These are phyloP conservation scores for Pythium biforme DNA, from an alignment of 352 stramenopile species.

Conservation along the genomic window DNA sequence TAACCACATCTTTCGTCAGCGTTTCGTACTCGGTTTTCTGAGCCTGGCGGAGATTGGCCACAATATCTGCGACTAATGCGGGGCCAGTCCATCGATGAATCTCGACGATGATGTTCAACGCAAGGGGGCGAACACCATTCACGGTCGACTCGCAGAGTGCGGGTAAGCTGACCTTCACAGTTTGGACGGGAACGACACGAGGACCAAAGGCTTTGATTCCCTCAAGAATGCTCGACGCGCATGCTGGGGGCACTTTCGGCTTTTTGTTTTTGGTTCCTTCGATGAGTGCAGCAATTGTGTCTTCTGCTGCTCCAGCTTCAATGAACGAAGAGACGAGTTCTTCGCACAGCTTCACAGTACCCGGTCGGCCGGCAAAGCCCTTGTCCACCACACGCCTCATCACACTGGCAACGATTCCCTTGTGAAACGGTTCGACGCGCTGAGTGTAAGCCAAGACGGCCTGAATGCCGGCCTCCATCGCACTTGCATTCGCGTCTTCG, in stretches of 20 bases:
- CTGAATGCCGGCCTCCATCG: slow-evolving; percentile 73
- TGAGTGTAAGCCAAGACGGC: slow-evolving; percentile 73
- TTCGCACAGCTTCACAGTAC: slow-evolving; percentile 77
- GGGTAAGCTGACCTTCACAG: slow-evolving; percentile 66
- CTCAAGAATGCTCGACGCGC: slow-evolving; percentile 61
- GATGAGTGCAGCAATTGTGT: slow-evolving; percentile 68
- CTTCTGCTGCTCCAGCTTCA: slow-evolving; percentile 67
- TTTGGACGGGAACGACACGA: slow-evolving; percentile 60
- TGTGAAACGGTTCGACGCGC: slow-evolving; percentile 64
- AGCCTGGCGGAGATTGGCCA: slow-evolving; percentile 72
- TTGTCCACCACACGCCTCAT: slow-evolving; percentile 85
- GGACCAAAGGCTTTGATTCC: slow-evolving; percentile 81
- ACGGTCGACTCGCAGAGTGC: slow-evolving; percentile 79
- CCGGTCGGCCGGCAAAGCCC: slow-evolving; percentile 74
- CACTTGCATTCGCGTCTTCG: slow-evolving; percentile 79
- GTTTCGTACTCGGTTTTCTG: slow-evolving; percentile 84
- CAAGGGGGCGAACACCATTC: slow-evolving; percentile 75
- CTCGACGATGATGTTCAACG: slow-evolving; percentile 77
- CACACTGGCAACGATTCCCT: slow-evolving; percentile 57
- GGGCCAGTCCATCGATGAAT: slow-evolving; percentile 82
- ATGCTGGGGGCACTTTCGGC: slow-evolving; percentile 80
- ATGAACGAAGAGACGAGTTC: slow-evolving; percentile 76
- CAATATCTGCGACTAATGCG: slow-evolving; percentile 72
- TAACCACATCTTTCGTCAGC: slow-evolving; percentile 68
- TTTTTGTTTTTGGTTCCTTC: slow-evolving; percentile 88